Percentiles rank a stretch among this genome's conserved stretches.
These are phyloP conservation scores for Poronia punctata DNA, from an alignment of 495 filamentous ascomycete genomes.

Conservation along the genomic window DNA sequence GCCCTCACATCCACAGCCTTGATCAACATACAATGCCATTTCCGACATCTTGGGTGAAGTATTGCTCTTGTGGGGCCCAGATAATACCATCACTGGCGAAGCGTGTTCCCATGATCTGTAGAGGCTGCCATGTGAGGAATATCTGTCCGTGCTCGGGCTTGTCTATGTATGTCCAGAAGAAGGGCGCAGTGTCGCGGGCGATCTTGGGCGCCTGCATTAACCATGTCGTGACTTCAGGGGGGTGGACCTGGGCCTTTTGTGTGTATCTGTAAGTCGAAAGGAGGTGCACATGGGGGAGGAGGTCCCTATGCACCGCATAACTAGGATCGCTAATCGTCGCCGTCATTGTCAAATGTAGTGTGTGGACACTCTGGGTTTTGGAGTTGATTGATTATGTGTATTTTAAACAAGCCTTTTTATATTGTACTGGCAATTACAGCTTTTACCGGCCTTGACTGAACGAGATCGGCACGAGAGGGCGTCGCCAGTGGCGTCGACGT, in stretches of 20 bases:
- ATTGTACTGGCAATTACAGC: conserved; percentile 1
- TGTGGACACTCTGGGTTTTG: not conserved
- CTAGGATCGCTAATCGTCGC: conserved; percentile 61
- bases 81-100: conserved; percentile 88
- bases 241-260: conserved; percentile 53
- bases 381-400: not conserved
- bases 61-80: conserved; percentile 75
- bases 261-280: conserved; percentile 72
- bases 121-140: conserved; percentile 80
- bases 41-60: conserved; percentile 56
- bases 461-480: not conserved
- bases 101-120: conserved; percentile 53
- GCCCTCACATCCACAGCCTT: not conserved
- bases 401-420: conserved; percentile 1
- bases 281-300: conserved; percentile 81
- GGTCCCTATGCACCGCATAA: conserved; percentile 51
- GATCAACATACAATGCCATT: conserved; percentile 64
- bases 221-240: conserved; percentile 67
- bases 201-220: conserved; percentile 74
- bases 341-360: conserved; percentile 16
- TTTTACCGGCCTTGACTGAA: too few species aligned
- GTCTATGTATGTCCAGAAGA: conserved; percentile 89
- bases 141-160: conserved; percentile 72
- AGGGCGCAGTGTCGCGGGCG: conserved; percentile 63
- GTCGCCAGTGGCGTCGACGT: not conserved